Evolutionary conservation across 805 yeast species (phyloP), one percentile per base, ranked within the genome.

Genomic region (Maudiozyma barnettii): DNA sequence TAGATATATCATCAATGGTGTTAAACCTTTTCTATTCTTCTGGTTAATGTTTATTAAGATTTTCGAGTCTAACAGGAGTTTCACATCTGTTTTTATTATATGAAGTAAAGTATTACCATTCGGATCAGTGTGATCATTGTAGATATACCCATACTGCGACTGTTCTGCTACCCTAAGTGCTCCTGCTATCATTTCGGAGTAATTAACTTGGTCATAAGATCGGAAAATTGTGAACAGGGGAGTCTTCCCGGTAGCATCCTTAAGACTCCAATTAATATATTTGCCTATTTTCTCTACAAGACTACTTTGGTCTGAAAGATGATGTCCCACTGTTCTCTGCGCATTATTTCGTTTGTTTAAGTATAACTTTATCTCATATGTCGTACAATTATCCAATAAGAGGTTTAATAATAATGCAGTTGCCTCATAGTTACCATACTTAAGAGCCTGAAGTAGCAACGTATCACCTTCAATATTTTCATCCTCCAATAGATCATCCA

Each of bases 61-160:
- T 1, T 23, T 18, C 10, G 16, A 14, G 6, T 57, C 50, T 36
- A 81, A 55, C 10, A 79, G 51, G 1, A 66, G 51, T 29, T 64
- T 58, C 26, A 85, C 62, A 14, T 75, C 73, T 13, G 74, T 73
- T 44, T 76, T 75, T 29, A 87, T 67, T 2, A 84, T 74, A 64
- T 91, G 98, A 30, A 91, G 66, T 3, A 91, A 58, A 0, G 93
- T 79, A 59, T 89, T 88, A 0, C 91, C 91, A 47, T 77, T 74
- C 20, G 61, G 64, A 58, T 91, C 97, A 7, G 78, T 67, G 59
- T 91, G 97, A 26, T 78, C 81, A 40, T 68, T 68, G 51, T 76
- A 74, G 50, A 76, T 69, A 43, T 80, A 69, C 1, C 45, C 41
- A 4, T 54, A 47, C 29, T 65, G 61, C 0, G 43, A 47, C 5